Conservation (phyloP, 176 grass and related monocot species). For the Bothriochloa decipiens region DNA sequence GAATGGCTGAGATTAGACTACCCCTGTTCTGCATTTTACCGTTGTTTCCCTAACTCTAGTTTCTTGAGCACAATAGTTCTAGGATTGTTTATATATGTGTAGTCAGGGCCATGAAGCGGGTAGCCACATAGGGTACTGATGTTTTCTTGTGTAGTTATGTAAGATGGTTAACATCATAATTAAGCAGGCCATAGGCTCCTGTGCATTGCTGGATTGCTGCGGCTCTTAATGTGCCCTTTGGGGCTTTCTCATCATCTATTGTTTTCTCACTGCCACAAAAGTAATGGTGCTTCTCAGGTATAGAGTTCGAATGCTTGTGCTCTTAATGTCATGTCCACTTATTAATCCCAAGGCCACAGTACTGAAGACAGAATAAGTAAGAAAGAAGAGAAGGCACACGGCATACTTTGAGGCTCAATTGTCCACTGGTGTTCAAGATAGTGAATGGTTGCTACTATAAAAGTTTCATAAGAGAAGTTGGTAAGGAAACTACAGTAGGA, state of each 20-base stretch:
- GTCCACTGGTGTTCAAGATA: not conserved
- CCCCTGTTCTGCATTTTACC: not conserved
- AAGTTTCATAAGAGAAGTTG: not conserved
- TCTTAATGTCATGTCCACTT: not conserved
- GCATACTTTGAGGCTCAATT: not conserved
- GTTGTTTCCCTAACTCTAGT: not conserved
- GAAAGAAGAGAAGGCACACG: not conserved
- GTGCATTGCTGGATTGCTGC: not conserved
- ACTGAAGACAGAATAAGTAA: not conserved
- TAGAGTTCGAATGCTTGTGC: not conserved
- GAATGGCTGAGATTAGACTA: not conserved
- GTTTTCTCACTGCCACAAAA: not conserved
- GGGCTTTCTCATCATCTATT: not conserved
- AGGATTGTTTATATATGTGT: not conserved
- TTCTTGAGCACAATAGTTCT: conserved; percentile 3
- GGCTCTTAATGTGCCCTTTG: not conserved
- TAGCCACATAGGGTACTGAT: not conserved
- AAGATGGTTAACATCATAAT: not conserved
- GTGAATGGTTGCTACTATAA: not conserved
- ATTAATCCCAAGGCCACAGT: not conserved
- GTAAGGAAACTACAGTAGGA: not conserved
- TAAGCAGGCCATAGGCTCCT: not conserved
- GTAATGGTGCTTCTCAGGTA: not conserved
- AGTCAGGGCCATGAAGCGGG: not conserved
- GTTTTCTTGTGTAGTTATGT: conserved; percentile 1